Conservation (phyloP, 108 stramenopile genomes). For the Skeletonema potamos region DNA sequence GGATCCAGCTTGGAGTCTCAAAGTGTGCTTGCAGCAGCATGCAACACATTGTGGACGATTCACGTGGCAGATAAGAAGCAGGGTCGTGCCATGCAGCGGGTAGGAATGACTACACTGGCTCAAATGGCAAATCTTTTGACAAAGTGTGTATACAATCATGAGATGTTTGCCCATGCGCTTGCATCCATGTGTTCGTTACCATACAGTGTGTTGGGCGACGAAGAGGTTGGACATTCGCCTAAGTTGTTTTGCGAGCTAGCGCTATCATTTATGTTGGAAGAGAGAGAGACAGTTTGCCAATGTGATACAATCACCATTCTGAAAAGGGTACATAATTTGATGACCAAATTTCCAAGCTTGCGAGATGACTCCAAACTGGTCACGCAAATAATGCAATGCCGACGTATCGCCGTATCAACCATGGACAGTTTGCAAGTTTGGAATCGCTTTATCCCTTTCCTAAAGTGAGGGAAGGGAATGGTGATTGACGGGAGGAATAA, state of each 20-base stretch:
- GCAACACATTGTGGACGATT: constrained; percentile 39
- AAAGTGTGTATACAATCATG: constrained; percentile 19
- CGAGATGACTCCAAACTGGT: not conserved
- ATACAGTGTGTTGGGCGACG: not conserved
- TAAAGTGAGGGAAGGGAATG: not conserved
- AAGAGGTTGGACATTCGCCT: constrained; percentile 11
- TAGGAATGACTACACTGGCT: constrained; percentile 14
- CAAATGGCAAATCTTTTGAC: constrained; percentile 20
- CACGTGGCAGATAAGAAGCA: constrained; percentile 18
- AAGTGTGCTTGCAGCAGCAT: constrained; percentile 22
- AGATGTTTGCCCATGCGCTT: constrained; percentile 32
- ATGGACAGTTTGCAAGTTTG: not conserved
- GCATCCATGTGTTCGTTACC: constrained; percentile 30
- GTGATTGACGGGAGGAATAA: not conserved
- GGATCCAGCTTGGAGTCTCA: not conserved
- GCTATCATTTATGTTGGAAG: constrained; percentile 22
- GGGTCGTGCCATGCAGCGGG: not conserved
- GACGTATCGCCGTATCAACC: not conserved
- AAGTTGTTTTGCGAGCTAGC: constrained; percentile 29
- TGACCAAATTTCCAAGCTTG: not conserved
- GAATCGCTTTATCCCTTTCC: not conserved
- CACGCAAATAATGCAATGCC: not conserved
- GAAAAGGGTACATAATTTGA: constrained; percentile 27
- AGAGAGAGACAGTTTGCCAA: not conserved
- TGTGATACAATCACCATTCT: constrained; percentile 6